Conservation (phyloP, 352 stramenopile genomes). For the Pythium apleroticum region DNA sequence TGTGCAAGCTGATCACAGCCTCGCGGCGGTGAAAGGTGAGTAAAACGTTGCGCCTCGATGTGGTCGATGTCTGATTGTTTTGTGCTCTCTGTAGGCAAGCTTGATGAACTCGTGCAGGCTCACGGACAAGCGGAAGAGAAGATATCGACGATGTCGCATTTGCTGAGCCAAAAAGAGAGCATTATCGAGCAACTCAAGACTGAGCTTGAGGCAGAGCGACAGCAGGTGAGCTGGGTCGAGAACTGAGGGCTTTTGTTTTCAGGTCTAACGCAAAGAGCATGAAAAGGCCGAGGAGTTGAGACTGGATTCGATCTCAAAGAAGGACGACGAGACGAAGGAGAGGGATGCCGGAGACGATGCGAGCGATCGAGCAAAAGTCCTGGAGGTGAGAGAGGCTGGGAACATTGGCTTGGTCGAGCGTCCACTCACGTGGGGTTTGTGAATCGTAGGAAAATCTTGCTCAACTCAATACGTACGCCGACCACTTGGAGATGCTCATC, state of each 20-base stretch:
- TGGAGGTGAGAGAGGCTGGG: constrained; percentile 55
- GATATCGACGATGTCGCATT: not conserved
- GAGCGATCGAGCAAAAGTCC: constrained; percentile 46
- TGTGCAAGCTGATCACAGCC: not conserved
- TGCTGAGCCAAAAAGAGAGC: not conserved
- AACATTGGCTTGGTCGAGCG: not conserved
- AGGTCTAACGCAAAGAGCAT: not conserved
- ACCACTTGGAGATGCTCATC: constrained; percentile 78
- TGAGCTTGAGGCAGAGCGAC: constrained; percentile 12
- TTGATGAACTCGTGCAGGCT: not conserved
- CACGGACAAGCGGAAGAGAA: not conserved
- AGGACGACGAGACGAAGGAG: not conserved
- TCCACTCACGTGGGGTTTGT: not conserved
- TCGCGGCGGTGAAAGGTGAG: not conserved
- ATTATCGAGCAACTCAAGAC: not conserved
- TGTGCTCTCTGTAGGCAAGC: not conserved
- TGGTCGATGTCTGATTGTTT: not conserved
- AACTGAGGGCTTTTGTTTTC: not conserved
- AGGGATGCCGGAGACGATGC: constrained; percentile 31
- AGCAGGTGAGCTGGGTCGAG: constrained; percentile 13
- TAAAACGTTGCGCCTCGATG: not conserved
- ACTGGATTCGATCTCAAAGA: constrained; percentile 6
- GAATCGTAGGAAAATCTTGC: constrained; percentile 60
- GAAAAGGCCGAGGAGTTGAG: not conserved
- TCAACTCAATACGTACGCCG: constrained; percentile 79